phyloP scores from a whole-genome alignment of 2,329 filamentous ascomycete species.

The Aspergillus fischeri region DNA sequence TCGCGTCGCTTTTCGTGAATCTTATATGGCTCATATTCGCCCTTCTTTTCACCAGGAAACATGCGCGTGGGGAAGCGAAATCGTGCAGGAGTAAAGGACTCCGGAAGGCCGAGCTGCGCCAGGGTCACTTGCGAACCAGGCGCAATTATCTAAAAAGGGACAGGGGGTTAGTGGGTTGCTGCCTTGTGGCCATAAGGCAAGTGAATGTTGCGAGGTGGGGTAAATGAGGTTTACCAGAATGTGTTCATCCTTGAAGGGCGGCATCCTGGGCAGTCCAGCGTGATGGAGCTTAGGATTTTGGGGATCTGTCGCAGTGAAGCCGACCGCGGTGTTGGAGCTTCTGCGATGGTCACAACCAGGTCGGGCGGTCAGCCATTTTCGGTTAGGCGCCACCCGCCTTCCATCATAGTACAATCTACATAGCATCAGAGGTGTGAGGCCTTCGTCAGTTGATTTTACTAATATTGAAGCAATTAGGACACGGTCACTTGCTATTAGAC shows the following conservation, averaged over 20 bases:
- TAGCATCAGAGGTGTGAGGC: not conserved
- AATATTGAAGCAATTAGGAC: not conserved
- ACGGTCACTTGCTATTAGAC: not conserved
- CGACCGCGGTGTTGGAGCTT: constrained; percentile 17
- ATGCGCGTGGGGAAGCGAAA: constrained; percentile 87
- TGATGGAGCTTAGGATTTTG: constrained; percentile 4
- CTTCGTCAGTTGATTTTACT: not conserved
- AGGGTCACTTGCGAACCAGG: constrained; percentile 82
- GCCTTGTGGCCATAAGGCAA: not conserved
- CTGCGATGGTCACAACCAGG: constrained; percentile 9
- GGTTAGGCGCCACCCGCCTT: constrained; percentile 18
- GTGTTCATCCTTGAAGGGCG: constrained; percentile 52
- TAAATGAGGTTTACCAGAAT: constrained; percentile 39
- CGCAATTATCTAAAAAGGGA: constrained; percentile 44
- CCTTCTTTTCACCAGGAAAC: constrained; percentile 74
- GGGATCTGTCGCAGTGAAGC: constrained; percentile 14
- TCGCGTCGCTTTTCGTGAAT: constrained; percentile 54
- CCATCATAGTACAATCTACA: not conserved
- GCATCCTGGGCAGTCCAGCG: constrained; percentile 34
- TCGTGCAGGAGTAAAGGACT: constrained; percentile 86
- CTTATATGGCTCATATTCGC: constrained; percentile 76
- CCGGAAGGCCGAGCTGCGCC: constrained; percentile 83
- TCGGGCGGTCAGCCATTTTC: constrained; percentile 16
- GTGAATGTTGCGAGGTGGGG: not conserved
- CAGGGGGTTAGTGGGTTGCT: constrained; percentile 2